Percentiles rank a stretch among this genome's conserved stretches.
Evolutionary conservation across 495 filamentous ascomycete genomes (phyloP).

Genomic region (Thermothielavioides terrestris): DNA sequence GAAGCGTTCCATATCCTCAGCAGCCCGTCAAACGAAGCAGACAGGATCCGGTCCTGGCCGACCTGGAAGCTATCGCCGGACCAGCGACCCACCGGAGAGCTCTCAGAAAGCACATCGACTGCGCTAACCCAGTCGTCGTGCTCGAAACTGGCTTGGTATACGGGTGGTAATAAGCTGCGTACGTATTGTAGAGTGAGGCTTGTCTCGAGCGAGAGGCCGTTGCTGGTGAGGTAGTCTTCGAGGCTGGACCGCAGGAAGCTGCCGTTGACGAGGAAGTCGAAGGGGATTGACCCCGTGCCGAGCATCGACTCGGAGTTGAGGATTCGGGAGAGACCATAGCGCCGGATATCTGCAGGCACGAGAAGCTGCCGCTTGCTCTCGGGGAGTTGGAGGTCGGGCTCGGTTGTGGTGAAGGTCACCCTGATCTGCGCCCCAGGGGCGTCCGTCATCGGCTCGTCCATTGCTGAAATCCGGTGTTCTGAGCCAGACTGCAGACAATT

Average conservation of each 20-base stretch:
- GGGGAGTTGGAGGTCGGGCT: slow-evolving; percentile 48
- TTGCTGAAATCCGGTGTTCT: too few species aligned
- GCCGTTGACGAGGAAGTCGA: slow-evolving; percentile 93
- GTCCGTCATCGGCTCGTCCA: slow-evolving; percentile 21
- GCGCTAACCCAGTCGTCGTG: slow-evolving; percentile 94
- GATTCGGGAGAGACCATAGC: slow-evolving; percentile 85
- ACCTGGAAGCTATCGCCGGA: slow-evolving; percentile 33
- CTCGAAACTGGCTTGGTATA: slow-evolving; percentile 78
- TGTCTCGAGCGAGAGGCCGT: slow-evolving; percentile 81
- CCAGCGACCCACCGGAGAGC: slow-evolving; percentile 54
- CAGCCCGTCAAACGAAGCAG: slow-evolving; percentile 81
- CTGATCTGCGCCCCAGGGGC: slow-evolving; percentile 31
- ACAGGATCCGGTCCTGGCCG: slow-evolving; percentile 59
- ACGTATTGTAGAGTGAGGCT: slow-evolving; percentile 88
- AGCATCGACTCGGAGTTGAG: slow-evolving; percentile 81
- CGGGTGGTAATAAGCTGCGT: slow-evolving; percentile 76
- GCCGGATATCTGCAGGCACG: slow-evolving; percentile 63
- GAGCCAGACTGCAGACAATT: not conserved
- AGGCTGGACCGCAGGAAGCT: slow-evolving; percentile 80
- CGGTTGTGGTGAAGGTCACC: slow-evolving; percentile 51
- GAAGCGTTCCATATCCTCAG: slow-evolving; percentile 83
- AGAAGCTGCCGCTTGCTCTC: slow-evolving; percentile 46
- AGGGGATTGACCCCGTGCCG: slow-evolving; percentile 72
- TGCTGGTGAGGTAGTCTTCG: slow-evolving; percentile 75
- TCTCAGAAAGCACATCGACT: slow-evolving; percentile 73